Evolutionary conservation across 1,284 basidiomycete species (phyloP).

Genomic region (Retiboletus flavoniger): DNA sequence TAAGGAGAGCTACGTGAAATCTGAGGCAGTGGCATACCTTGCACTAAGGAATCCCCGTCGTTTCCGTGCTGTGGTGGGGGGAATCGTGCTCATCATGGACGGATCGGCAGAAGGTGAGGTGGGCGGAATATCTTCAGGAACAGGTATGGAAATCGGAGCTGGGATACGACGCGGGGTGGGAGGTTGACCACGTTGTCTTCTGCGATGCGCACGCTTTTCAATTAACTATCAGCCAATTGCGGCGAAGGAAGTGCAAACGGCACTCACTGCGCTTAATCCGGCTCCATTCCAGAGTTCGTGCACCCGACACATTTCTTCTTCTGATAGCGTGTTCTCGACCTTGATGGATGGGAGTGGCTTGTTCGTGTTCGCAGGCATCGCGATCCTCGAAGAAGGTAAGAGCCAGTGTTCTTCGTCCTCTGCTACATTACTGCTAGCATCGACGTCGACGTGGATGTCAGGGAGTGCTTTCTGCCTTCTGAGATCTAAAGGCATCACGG

Average conservation of each 20-base stretch:
- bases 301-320: conserved; percentile 19
- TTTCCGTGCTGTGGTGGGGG: conserved; percentile 7
- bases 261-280: conserved; percentile 19
- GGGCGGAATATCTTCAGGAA: not conserved
- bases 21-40: conserved; percentile 5
- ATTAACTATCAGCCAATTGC: conserved; percentile 1
- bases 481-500: conserved; percentile 9
- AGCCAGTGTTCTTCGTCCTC: not conserved
- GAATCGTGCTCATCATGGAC: conserved; percentile 1
- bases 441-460: conserved; percentile 8
- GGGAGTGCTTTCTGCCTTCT: conserved; percentile 26
- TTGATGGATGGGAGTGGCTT: conserved; percentile 18
- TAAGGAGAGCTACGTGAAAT: not conserved
- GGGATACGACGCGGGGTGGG: conserved; percentile 2
- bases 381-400: not conserved
- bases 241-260: not conserved
- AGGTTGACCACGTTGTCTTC: conserved; percentile 7
- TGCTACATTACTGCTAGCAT: not conserved
- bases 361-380: not conserved
- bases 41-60: conserved; percentile 22
- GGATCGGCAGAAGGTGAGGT: not conserved
- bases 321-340: conserved; percentile 20
- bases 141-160: conserved; percentile 14
- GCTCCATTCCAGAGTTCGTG: conserved; percentile 31
- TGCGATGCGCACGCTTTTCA: conserved; percentile 27